Evolutionary conservation across 116 monocot species (phyloP), one percentile per base, ranked within the genome.

Genomic region (Cymodocea nodosa): DNA sequence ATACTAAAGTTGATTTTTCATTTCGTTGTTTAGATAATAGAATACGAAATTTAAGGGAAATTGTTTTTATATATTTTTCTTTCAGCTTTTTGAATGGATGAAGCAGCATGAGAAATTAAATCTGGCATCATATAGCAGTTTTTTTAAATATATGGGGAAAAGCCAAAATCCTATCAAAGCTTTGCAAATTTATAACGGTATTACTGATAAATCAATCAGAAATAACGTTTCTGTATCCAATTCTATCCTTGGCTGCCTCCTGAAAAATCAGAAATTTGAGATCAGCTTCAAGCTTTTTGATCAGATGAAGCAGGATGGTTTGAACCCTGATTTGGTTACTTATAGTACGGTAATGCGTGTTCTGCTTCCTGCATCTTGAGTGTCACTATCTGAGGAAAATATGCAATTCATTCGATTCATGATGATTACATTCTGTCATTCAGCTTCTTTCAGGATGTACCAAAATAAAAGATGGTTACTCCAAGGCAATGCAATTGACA

Each of bases 11-110:
- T 44, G 6, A 44, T 44, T 0, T 44, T 44, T 44, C 4, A 18
- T 15, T 36, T 36, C 23, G 12, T 49, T 23, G 3, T 49, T 44
- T 22, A 6, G n/a, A 49, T 22, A 7, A 23, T 20, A 22, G 64
- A 18, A 64, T 11, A n/a, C 54, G 19, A 53, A 36, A 68, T 36
- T 9, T n/a, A 30, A 22, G 50, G n/a, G n/a, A 20, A 15, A 13
- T 61, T 13, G 2, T 52, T 61, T 52, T 65, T 48, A 4, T 10
- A 10, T 14, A 62, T 56, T 68, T 48, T 52, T 50, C 20, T 76
- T 85, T 52, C 90, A 95, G 95, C 52, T 90, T 76, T 95, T 95
- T 80, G 76, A 82, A 63, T 87, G 87, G 95, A 95, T 95, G 95
- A 81, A 79, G 66, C 75, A 64, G 56, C 72, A 71, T 53, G 83